Evolutionary conservation across 192 early-diverging fungal species (phyloP), one percentile per base, ranked within the genome.

Genomic region (Mycoemilia scoparia): DNA sequence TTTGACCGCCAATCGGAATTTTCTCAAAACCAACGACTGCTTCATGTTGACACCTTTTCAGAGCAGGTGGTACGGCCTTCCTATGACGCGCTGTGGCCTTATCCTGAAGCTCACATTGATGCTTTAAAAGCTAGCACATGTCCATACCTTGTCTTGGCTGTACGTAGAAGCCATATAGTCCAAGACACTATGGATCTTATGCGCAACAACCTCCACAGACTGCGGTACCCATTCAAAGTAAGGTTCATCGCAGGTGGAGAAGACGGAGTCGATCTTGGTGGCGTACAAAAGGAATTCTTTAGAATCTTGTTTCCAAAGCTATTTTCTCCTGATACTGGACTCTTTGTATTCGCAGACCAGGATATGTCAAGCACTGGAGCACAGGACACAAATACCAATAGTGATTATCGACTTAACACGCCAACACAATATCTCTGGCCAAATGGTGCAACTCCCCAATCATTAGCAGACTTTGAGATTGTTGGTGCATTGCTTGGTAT

Each of bases 201-300:
- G 14, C 28, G 23, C 21, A 30, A 24, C 3, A 35, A 29, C 5
- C 16, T 29, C 20, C 10, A 24, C 20, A 46, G 41, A 2, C 18
- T 35, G 34, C 39, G 49, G n/a, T 56, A 52, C 32, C 53, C 49
- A 19, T 24, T 62, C 12, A 62, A 56, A 41, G 77, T 89, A 16
- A 68, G 72, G 28, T 96, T 91, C 59, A 70, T 86, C 0, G 76
- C 74, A 12, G 77, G 81, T 24, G 86, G 86, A 15, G 90, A 96
- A 42, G 80, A 87, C 49, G 90, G 87, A 5, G 74, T 84, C 66
- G 90, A 96, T 41, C 82, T 87, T 66, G 90, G 90, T 38, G 91
- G 91, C 19, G 86, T 96, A 11, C 87, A 89, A 25, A 96, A 96
- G 55, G 91, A 96, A 56, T 84, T 87, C 51, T 88, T 90, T 46